phyloP scores from a whole-genome alignment of 1,284 basidiomycete species.

The Boletus semigastroideus region DNA sequence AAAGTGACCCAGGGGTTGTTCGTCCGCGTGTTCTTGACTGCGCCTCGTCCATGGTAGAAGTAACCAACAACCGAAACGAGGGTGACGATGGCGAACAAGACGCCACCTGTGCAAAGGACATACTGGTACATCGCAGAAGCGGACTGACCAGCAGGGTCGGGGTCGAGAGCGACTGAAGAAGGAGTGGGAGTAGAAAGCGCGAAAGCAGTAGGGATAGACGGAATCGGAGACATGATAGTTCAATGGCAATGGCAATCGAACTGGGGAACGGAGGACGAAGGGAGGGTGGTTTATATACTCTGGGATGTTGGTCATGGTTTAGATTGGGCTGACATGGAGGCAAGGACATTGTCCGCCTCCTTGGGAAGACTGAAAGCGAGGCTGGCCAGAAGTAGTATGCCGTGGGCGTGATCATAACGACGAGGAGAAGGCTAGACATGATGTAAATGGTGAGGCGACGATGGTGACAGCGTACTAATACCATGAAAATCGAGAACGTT shows the following conservation, averaged over 20 bases:
- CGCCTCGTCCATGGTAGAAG: constrained; percentile 9
- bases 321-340: constrained; percentile 5
- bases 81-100: constrained; percentile 14
- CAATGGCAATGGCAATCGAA: constrained; percentile 4
- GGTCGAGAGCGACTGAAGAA: constrained; percentile 3
- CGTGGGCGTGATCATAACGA: neutral
- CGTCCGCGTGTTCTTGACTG: neutral
- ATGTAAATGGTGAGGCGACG: too few species aligned
- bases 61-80: constrained; percentile 19
- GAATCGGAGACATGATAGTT: constrained; percentile 25
- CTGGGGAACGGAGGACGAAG: neutral
- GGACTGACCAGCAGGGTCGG: constrained; percentile 1
- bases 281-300: constrained; percentile 10
- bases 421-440: too few species aligned
- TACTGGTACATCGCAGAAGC: constrained; percentile 4
- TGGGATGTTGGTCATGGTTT: neutral
- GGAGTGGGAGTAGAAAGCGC: constrained; percentile 1
- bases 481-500: too few species aligned
- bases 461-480: too few species aligned
- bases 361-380: neutral
- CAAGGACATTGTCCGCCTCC: constrained; percentile 12
- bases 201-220: constrained; percentile 12
- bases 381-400: neutral
- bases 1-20: constrained; percentile 12
- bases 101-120: constrained; percentile 12